Base-by-base conservation (phyloP, 768 basidiomycete genomes). In the Pleurotus sapidus region DNA sequence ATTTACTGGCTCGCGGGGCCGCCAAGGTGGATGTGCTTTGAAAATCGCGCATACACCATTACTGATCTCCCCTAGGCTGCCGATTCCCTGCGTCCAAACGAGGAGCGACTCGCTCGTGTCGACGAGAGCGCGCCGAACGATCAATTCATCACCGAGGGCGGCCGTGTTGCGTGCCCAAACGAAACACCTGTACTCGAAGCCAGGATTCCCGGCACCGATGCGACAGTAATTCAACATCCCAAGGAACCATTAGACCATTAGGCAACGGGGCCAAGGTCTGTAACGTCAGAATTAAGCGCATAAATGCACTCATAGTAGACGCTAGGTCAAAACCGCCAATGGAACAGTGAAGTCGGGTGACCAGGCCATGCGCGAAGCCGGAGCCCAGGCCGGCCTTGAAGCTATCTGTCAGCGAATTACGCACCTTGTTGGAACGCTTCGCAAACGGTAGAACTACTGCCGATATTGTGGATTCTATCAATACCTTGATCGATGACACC, bases 361-460 rank as follows among this genome's bases (percentile, higher is more conserved):
- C 6, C 68, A 74, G 42, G 63, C 40, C 4, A 25, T 67, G 2
- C 53, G 55, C 5, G 54, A 66, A 23, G 64, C 24, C 5, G 20
- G n/a, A 18, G 40, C 42, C 27, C 40, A 49, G 49, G 38, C 18
- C 12, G 46, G 68, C 77, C 4, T 75, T 95, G 64, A 74, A 81
- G 47, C 71, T 77, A 37, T 80, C 89, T 11, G 77, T 80, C 23
- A 60, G 67, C 40, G 84, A 93, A 66, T 79, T 95, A 25, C 86
- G 91, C 46, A 87, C 85, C 1, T 77, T 98, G 9, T 84, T 97
- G 42, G 95, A 98, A 71, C 87, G 96, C 18, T 95, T 98, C 68
- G 95, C 95, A 5, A 88, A 92, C 64, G 83, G 81, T 53, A 67
- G 74, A 63, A 84, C 83, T 39, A 80, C 95, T 71, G 76, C 87